Evolutionary conservation across 179 eudicot genomes (phyloP).

Genomic region (Sideroxylon spinosum): DNA sequence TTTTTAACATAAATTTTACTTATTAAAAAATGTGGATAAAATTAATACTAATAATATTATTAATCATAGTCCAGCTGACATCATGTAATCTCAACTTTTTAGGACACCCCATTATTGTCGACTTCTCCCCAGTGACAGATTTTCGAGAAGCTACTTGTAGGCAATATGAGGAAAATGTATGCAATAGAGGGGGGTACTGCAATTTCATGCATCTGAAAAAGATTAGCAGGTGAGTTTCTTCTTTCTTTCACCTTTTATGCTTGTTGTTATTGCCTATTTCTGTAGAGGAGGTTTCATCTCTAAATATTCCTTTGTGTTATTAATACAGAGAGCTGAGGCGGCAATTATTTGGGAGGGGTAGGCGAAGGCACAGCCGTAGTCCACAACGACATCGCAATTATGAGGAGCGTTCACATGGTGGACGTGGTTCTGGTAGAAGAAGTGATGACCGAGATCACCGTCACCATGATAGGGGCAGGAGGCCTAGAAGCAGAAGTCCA

Average conservation of each 20-base stretch:
- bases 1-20: too few relatives aligned
- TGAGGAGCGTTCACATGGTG: constrained; percentile 67
- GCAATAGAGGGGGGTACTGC: constrained; percentile 92
- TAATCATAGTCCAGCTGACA: neutral
- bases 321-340: constrained; percentile 66
- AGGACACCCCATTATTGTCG: constrained; percentile 96
- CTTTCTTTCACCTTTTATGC: neutral
- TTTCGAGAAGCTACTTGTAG: constrained; percentile 96
- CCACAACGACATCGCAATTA: constrained; percentile 53
- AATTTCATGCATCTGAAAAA: constrained; percentile 95
- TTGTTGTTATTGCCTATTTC: neutral
- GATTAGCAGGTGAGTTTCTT: constrained; percentile 63
- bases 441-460: constrained; percentile 60
- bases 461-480: constrained; percentile 63
- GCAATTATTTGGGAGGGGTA: constrained; percentile 63
- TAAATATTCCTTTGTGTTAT: constrained; percentile 2
- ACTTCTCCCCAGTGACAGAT: constrained; percentile 95
- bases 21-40: too few relatives aligned
- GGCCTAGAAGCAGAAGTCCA: constrained; percentile 92
- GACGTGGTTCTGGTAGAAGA: constrained; percentile 77
- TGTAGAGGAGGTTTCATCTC: neutral
- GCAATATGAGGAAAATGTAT: constrained; percentile 90
- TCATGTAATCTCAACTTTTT: constrained; percentile 1
- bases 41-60: neutral
- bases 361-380: constrained; percentile 70